These are phyloP conservation scores for Durusdinium trenchii DNA, from an alignment of 73 alveolate species.

Conservation along the genomic window DNA sequence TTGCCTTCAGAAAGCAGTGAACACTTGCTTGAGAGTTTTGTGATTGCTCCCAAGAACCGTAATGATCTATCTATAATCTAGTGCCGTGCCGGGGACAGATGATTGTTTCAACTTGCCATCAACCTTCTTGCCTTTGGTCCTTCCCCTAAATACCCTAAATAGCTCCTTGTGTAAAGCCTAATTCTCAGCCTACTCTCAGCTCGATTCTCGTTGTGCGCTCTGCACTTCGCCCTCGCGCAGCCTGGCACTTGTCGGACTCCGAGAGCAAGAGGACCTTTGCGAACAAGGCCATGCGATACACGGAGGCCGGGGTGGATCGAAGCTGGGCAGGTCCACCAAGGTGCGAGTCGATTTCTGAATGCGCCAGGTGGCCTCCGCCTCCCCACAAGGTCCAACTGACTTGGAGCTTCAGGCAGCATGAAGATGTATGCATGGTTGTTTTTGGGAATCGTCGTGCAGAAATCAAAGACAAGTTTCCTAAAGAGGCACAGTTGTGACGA, in stretches of 20 bases:
- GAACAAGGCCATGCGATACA: constrained; percentile 43
- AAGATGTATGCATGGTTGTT: not conserved
- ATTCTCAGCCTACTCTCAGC: no score
- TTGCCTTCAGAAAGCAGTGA: no score
- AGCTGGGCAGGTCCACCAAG: not conserved
- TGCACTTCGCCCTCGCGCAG: not conserved
- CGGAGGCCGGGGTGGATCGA: not conserved
- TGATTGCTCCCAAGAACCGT: no score
- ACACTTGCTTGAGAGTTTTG: not conserved
- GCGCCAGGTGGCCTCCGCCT: constrained; percentile 49
- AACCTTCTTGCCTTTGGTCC: no score
- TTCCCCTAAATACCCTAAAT: no score
- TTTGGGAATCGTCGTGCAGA: no score
- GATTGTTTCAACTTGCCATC: no score
- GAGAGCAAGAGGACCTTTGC: constrained; percentile 31
- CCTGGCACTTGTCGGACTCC: constrained; percentile 61
- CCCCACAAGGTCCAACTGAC: constrained; percentile 21
- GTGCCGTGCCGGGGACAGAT: no score
- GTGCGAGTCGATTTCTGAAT: not conserved
- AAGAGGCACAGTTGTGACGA: not conserved
- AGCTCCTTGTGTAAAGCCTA: no score
- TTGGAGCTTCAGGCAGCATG: constrained; percentile 68
- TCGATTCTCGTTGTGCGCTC: no score
- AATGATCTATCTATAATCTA: no score
- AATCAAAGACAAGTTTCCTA: not conserved